Evolutionary conservation across 1,139 yeast species (phyloP).

Genomic region (Protomyces lactucae-debilis): DNA sequence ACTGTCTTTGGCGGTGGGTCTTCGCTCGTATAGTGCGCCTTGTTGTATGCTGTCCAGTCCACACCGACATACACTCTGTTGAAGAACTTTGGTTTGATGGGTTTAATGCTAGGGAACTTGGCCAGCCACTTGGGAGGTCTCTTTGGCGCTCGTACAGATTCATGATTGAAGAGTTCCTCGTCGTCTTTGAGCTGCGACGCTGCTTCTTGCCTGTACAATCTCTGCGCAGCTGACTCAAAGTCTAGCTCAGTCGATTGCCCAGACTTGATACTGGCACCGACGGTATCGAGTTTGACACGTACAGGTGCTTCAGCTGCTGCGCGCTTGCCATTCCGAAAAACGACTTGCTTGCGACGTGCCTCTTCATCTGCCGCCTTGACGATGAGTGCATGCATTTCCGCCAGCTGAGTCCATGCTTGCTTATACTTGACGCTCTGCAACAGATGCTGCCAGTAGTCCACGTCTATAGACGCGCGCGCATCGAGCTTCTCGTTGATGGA

Average conservation of each 20-base stretch:
- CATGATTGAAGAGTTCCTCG: slow-evolving; percentile 34
- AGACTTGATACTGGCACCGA: neutral
- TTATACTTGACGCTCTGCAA: slow-evolving; percentile 34
- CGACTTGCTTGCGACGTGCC: slow-evolving; percentile 11
- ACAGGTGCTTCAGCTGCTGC: slow-evolving; percentile 9
- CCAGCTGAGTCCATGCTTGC: slow-evolving; percentile 35
- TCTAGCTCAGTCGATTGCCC: slow-evolving; percentile 13
- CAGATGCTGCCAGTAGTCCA: slow-evolving; percentile 40
- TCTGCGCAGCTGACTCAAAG: slow-evolving; percentile 20
- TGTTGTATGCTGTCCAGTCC: slow-evolving; percentile 43
- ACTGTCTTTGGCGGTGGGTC: slow-evolving; percentile 43
- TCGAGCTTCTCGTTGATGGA: slow-evolving; percentile 35
- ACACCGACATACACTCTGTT: slow-evolving; percentile 40
- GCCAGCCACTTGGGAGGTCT: slow-evolving; percentile 13
- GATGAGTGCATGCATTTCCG: slow-evolving; percentile 31
- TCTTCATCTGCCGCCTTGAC: slow-evolving; percentile 31
- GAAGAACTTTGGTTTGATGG: slow-evolving; percentile 38
- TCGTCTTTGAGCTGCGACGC: slow-evolving; percentile 32
- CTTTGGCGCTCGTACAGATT: slow-evolving; percentile 30
- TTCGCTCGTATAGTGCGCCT: slow-evolving; percentile 39
- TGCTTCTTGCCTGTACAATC: slow-evolving; percentile 31
- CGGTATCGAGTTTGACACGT: slow-evolving; percentile 2
- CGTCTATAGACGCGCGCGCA: slow-evolving; percentile 35
- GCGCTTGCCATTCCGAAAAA: slow-evolving; percentile 12
- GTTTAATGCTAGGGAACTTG: slow-evolving; percentile 21